Evolutionary conservation across 352 stramenopile genomes (phyloP), one percentile per base, ranked within the genome.

Genomic region (Globisporangium orthogonon): DNA sequence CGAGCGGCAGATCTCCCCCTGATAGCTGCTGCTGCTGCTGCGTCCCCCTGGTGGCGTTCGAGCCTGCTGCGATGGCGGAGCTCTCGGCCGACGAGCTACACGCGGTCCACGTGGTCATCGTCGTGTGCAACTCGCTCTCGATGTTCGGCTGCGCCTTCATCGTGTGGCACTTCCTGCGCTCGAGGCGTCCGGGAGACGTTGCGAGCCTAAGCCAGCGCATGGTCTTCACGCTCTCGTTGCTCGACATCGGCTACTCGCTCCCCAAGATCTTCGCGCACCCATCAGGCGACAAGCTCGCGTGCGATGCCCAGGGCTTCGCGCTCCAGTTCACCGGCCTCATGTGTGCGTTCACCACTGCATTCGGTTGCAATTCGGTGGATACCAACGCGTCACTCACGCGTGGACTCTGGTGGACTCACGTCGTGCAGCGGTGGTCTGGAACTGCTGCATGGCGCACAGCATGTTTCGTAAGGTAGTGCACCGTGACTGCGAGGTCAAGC

Each of bases 391-490:
- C 43, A 13, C 43, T 7, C 17, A 29, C 46, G 6, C 18, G 10
- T 10, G 18, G 9, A n/a, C 4, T 39, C 0, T n/a, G n/a, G n/a
- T n/a, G n/a, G n/a, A n/a, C n/a, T n/a, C 28, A n/a, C 5, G 3
- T 29, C 30, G 29, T 28, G 28, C 39, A 83, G 73, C 70, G 28
- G 72, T 89, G 52, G 67, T 83, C 18, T 91, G 80, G 80, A 89
- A 87, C 54, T 72, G 72, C 2, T 81, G 76, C 33, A 76, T 91
- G 54, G 80, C 80, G 23, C 76, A 91, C 37, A 86, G 80, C 49
- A 78, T 91, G 46, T 87, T 86, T 64, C 60, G 78, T 52, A 81
- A 86, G 49, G 83, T 86, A 28, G 78, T 91, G 35, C 60, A 71
- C 40, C 72, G 76, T 15, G 80, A 91, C 67, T 86, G 76, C 52